Evolutionary conservation across 2,329 filamentous ascomycete genomes (phyloP).

Genomic region (Exophiala dermatitidis): DNA sequence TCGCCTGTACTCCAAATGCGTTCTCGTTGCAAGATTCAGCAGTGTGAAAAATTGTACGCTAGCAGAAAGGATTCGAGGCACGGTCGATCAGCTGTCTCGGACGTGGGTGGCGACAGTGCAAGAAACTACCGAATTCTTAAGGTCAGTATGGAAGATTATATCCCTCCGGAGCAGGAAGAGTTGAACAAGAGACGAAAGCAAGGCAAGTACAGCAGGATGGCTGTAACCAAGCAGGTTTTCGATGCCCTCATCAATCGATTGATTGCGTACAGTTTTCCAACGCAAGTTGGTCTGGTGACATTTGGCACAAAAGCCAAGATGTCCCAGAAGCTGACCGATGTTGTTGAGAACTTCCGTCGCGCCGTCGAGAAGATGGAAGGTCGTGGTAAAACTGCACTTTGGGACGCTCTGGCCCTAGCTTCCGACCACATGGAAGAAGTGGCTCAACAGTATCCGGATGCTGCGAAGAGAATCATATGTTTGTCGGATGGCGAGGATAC

Average conservation of each 20-base stretch:
- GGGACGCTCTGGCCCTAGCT: slow-evolving; percentile 33
- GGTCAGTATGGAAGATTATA: slow-evolving; percentile 24
- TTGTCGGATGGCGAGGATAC: slow-evolving; percentile 36
- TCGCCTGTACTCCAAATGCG: too few relatives aligned
- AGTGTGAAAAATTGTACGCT: too few relatives aligned
- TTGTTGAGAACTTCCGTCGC: slow-evolving; percentile 35
- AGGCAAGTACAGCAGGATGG: slow-evolving; percentile 25
- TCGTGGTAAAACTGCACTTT: slow-evolving; percentile 33
- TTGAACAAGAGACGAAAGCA: not conserved
- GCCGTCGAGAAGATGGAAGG: slow-evolving; percentile 30
- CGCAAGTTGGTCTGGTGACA: slow-evolving; percentile 33
- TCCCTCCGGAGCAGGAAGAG: not conserved
- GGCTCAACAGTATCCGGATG: slow-evolving; percentile 30
- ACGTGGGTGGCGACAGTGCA: too few relatives aligned
- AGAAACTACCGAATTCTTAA: slow-evolving; percentile 8
- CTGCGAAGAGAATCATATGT: slow-evolving; percentile 34
- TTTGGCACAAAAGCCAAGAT: slow-evolving; percentile 30
- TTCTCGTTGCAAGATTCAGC: too few relatives aligned
- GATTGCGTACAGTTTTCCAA: slow-evolving; percentile 34
- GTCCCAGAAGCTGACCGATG: slow-evolving; percentile 29
- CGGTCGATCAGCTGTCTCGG: too few relatives aligned
- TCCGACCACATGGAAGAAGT: slow-evolving; percentile 31
- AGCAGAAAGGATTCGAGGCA: too few relatives aligned
- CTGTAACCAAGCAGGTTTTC: slow-evolving; percentile 36
- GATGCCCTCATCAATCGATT: slow-evolving; percentile 34